Evolutionary conservation across 768 basidiomycete genomes (phyloP), one percentile per base, ranked within the genome.

Genomic region (Russula foetens): DNA sequence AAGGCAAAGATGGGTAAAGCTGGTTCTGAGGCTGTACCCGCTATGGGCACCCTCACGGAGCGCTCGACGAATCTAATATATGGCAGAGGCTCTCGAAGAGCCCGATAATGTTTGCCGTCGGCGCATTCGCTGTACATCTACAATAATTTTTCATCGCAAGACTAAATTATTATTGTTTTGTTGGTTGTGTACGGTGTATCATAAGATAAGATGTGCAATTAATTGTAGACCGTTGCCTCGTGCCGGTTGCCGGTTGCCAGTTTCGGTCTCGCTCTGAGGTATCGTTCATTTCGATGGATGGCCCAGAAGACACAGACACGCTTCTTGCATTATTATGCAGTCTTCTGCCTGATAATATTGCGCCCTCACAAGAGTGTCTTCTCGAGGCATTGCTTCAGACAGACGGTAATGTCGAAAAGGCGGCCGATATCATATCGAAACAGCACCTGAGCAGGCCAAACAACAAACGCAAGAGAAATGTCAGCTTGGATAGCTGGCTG

Each of bases 401-500:
- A n/a, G 56, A 64, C 7, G 63, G 65, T 21, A n/a, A 66, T 31
- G 53, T 64, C 9, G 24, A 61, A 50, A 56, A 50, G 31, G 65
- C 63, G 3, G 63, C 45, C 35, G 44, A 56, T 33, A n/a, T 50
- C 21, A 17, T 66, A 8, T 24, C 39, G 21, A 57, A 58, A 39
- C 56, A 48, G 19, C 35, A 28, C 19, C 5, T 24, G 24, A 50
- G 11, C 35, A 35, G n/a, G n/a, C n/a, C n/a, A n/a, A n/a, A 28
- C 17, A 12, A 44, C 45, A 86, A 83, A 71, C 77, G 83, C 58
- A 82, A 82, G 61, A 71, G 75, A 29, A 67, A 68, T n/a, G 61
- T 58, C 6, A 75, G 74, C 57, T 69, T 90, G 50, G 78, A 81
- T 49, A 67, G 63, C 38, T 90, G 89, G 88, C 67, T 90, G 72